Conservation (phyloP, 139 green algal species). For the Picochlorum sp. region DNA sequence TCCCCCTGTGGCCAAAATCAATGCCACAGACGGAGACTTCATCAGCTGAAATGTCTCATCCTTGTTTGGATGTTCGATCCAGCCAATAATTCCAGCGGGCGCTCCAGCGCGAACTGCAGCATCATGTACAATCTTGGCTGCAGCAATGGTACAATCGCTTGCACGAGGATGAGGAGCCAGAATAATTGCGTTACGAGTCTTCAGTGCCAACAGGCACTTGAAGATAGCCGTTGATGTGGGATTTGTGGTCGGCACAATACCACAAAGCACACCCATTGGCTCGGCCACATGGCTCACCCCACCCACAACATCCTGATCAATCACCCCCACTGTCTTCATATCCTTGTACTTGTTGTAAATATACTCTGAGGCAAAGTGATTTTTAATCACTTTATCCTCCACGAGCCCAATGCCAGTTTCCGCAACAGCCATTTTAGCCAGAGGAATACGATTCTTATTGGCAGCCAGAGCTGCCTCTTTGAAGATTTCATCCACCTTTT, state of each 20-base stretch:
- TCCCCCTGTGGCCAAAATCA: conserved; percentile 57
- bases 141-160: conserved; percentile 37
- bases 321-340: conserved; percentile 51
- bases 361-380: conserved; percentile 61
- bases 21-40: conserved; percentile 34
- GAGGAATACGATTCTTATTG: conserved; percentile 34
- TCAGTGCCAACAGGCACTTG: conserved; percentile 50
- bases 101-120: conserved; percentile 49
- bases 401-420: conserved; percentile 49
- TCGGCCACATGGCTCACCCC: conserved; percentile 43
- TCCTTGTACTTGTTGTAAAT: conserved; percentile 75
- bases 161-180: conserved; percentile 52
- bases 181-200: conserved; percentile 59
- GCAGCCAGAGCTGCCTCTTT: conserved; percentile 29
- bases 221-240: conserved; percentile 41
- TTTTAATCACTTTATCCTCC: conserved; percentile 56
- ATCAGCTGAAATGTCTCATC: conserved; percentile 36
- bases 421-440: conserved; percentile 52
- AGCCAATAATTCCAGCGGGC: conserved; percentile 43
- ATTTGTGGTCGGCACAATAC: conserved; percentile 61
- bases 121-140: conserved; percentile 45
- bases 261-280: conserved; percentile 42
- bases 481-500: conserved; percentile 41
- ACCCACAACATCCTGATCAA: conserved; percentile 35
- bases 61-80: conserved; percentile 45